These are phyloP conservation scores for Saccharomyces mikatae DNA, from an alignment of 805 yeast genomes.

Conservation along the genomic window DNA sequence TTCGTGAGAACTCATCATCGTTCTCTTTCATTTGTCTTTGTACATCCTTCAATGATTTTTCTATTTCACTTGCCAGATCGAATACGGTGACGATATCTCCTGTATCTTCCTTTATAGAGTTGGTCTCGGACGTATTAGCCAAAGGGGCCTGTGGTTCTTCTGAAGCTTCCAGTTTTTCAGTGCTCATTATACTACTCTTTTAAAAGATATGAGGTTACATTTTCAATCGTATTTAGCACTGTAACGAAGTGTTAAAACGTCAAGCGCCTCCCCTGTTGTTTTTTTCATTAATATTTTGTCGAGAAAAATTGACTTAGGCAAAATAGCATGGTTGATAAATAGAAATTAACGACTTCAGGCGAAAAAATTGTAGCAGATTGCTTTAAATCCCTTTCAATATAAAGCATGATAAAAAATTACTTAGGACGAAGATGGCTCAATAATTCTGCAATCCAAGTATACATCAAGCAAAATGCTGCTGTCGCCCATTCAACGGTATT, in stretches of 20 bases:
- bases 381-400: neutral
- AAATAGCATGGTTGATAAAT: neutral
- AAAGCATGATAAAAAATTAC: neutral
- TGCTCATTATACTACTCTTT: conserved; percentile 3
- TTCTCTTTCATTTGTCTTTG: conserved; percentile 11
- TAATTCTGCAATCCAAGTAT: conserved; percentile 13
- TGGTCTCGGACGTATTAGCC: conserved; percentile 4
- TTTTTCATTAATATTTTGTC: neutral
- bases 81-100: conserved; percentile 19
- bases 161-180: conserved; percentile 2
- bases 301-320: neutral
- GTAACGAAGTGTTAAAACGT: neutral
- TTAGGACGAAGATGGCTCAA: conserved; percentile 5
- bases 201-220: neutral
- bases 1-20: conserved; percentile 17
- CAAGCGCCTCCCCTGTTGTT: neutral
- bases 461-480: conserved; percentile 14
- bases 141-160: conserved; percentile 5
- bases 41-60: conserved; percentile 17
- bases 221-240: neutral
- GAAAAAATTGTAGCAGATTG: neutral
- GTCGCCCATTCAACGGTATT: conserved; percentile 26
- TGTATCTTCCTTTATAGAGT: conserved; percentile 1
- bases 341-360: neutral
- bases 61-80: conserved; percentile 25